A percentile compares a stretch with the other conserved stretches of the same genome.
These are phyloP conservation scores for Aspergillus pseudoglaucus DNA, from an alignment of 2,329 filamentous ascomycete genomes.

Conservation along the genomic window DNA sequence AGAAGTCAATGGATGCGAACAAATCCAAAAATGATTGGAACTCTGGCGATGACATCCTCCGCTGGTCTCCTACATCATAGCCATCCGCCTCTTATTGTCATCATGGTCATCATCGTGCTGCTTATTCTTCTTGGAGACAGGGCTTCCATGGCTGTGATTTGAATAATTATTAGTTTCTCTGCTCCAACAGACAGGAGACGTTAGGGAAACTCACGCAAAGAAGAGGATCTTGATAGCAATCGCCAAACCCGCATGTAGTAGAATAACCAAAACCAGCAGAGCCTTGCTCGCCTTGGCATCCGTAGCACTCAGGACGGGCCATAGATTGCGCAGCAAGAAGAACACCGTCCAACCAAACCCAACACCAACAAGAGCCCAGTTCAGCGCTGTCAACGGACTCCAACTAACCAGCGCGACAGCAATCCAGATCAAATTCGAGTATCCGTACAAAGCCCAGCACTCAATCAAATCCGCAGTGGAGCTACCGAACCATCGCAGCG, in stretches of 20 bases:
- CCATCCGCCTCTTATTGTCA: constrained; percentile 24
- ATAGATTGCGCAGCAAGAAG: constrained; percentile 80
- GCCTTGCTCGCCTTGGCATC: constrained; percentile 88
- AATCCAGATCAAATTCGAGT: constrained; percentile 96
- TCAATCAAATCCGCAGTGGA: constrained; percentile 89
- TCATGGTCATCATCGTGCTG: constrained; percentile 22
- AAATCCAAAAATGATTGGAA: constrained; percentile 2
- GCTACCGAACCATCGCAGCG: constrained; percentile 90
- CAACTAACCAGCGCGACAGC: constrained; percentile 87
- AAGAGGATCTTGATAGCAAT: constrained; percentile 95
- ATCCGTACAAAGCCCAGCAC: constrained; percentile 92
- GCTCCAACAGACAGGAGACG: constrained; percentile 9
- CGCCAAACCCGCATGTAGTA: constrained; percentile 79
- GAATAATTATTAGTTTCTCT: background rate
- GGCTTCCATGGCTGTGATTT: constrained; percentile 53
- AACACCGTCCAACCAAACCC: constrained; percentile 76
- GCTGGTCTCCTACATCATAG: constrained; percentile 15
- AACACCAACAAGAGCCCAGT: constrained; percentile 87
- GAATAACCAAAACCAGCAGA: constrained; percentile 74
- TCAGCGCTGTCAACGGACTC: constrained; percentile 77
- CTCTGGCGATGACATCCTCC: background rate
- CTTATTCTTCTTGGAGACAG: constrained; percentile 42
- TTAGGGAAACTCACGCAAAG: constrained; percentile 59
- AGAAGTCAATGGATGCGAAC: background rate
- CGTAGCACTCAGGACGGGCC: constrained; percentile 85